Evolutionary conservation across 2,329 filamentous ascomycete species (phyloP), one percentile per base, ranked within the genome.

Genomic region (Fusarium pseudocircinatum): DNA sequence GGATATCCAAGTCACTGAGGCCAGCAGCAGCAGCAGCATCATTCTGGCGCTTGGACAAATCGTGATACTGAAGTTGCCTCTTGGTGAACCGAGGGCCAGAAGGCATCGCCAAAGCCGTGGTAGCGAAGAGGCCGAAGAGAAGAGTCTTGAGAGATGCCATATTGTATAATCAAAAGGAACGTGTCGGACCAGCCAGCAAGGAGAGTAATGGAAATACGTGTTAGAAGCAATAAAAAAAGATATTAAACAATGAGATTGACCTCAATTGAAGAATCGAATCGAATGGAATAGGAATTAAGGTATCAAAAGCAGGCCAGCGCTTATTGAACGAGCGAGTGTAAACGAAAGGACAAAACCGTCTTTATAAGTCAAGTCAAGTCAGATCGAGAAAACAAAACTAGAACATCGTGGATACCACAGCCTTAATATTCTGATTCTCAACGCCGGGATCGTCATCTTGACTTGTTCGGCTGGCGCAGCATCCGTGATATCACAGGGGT

Each of bases 1-100:
- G 81, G 72, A 90, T 89, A 70, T 89, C 88, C 34, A 87, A 81
- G 74, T 90, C 88, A 18, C 80, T 82, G 46, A 89, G 81, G 34
- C 87, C 87, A 6, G 83, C 78, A 18, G 84, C 84, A 13, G 82
- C 82, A 7, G 85, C 87, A 8, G 83, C 84, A 10, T 82, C 83
- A 70, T 87, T 87, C 78, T 88, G 87, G 59, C 87, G 85, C 80
- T 84, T 87, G 69, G 84, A 82, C 57, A 85, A 75, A 60, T 83
- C 79, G 78, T 86, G 85, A 72, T 88, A 84, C 75, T 83, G 78
- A 73, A 84, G 78, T 78, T 88, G 86, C 61, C 80, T 77, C 40
- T 75, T 67, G n/a, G 80, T 84, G 68, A 89, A 78, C 79, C 82
- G 85, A 43, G 83, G 83, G 34, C 81, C 73, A 10, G 84, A 79